These are phyloP conservation scores for Taxillus chinensis DNA, from an alignment of 164 flowering plant genomes.

Conservation along the genomic window DNA sequence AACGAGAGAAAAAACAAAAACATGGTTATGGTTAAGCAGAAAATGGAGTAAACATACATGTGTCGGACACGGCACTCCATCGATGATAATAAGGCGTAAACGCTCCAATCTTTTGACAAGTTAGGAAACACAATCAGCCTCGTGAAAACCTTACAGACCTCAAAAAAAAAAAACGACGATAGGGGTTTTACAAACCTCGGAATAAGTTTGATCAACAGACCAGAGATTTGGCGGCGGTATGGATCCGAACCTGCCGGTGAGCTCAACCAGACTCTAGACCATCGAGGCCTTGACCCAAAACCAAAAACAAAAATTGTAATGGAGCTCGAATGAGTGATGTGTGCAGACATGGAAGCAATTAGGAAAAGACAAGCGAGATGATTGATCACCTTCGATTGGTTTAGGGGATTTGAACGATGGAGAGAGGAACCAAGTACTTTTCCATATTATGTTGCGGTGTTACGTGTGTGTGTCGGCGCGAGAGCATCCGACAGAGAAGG, in stretches of 20 bases:
- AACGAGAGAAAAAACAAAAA: background rate
- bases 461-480: background rate
- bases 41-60: constrained; percentile 26
- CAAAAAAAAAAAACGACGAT: background rate
- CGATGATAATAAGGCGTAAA: constrained; percentile 46
- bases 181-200: constrained; percentile 26
- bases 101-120: constrained; percentile 30
- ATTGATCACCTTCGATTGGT: background rate
- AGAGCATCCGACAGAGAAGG: background rate
- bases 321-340: background rate
- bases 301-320: background rate
- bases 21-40: background rate
- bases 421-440: background rate
- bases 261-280: constrained; percentile 40
- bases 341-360: background rate
- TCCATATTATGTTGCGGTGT: background rate
- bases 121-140: background rate
- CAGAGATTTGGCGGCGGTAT: constrained; percentile 37
- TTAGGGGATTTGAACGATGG: background rate
- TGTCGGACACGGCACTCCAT: constrained; percentile 32
- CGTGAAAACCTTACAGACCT: background rate
- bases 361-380: background rate
- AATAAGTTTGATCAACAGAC: constrained; percentile 36
- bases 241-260: constrained; percentile 34
- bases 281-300: constrained; percentile 18